These are phyloP conservation scores for Limtongia smithiae DNA, from an alignment of 805 yeast species.

Conservation along the genomic window DNA sequence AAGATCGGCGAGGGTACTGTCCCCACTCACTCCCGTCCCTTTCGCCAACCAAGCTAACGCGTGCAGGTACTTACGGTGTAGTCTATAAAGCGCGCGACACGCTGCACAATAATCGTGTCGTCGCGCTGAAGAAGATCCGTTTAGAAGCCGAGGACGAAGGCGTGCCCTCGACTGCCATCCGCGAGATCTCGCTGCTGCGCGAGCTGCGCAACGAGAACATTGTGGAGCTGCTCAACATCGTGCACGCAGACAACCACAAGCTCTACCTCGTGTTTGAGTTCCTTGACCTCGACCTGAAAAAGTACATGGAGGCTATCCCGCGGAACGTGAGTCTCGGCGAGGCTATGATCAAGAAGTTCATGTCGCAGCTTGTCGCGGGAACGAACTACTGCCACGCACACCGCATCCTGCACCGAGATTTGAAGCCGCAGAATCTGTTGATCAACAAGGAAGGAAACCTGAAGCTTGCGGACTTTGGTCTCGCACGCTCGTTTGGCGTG, in stretches of 20 bases:
- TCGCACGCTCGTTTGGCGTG: conserved; percentile 96
- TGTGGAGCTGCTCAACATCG: conserved; percentile 86
- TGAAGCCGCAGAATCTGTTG: conserved; percentile 92
- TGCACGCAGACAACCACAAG: conserved; percentile 90
- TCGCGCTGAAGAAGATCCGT: conserved; percentile 91
- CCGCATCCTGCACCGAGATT: conserved; percentile 89
- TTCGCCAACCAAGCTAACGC: not conserved
- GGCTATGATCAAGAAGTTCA: conserved; percentile 85
- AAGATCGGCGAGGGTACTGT: conserved; percentile 89
- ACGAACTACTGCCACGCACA: conserved; percentile 91
- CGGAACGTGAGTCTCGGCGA: conserved; percentile 86
- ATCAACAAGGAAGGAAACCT: conserved; percentile 94
- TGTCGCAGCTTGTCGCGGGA: conserved; percentile 88
- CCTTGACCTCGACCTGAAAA: conserved; percentile 89
- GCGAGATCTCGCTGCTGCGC: conserved; percentile 91
- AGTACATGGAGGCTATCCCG: conserved; percentile 94
- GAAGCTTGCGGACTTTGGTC: conserved; percentile 87
- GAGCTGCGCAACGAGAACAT: conserved; percentile 93
- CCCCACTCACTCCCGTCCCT: not conserved
- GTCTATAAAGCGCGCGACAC: conserved; percentile 93
- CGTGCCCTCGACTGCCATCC: conserved; percentile 95
- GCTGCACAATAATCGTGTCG: conserved; percentile 85
- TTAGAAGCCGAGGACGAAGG: conserved; percentile 97
- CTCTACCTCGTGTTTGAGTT: conserved; percentile 90
- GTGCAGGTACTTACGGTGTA: conserved; percentile 85